Conservation (phyloP, 1,284 basidiomycete genomes). For the Cryptococcus sp. region DNA sequence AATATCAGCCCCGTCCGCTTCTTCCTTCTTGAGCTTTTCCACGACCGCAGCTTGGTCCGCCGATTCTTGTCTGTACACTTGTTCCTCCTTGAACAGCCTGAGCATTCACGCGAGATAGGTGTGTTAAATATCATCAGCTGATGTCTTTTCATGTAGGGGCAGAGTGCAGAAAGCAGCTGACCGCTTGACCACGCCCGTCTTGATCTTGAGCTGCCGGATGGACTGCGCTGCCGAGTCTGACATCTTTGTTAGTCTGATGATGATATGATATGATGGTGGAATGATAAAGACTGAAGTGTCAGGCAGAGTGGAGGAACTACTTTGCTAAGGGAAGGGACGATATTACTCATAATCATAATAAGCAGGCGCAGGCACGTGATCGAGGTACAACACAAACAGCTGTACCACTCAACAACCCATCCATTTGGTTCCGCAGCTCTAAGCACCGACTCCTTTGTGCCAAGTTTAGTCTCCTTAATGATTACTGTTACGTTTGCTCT, state of each 20-base stretch:
- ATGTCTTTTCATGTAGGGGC: not conserved
- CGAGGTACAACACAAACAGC: no score
- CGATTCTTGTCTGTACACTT: conserved; percentile 69
- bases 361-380: no score
- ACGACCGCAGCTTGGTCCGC: conserved; percentile 63
- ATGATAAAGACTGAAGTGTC: not conserved
- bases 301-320: no score
- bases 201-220: conserved; percentile 72
- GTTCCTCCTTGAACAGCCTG: conserved; percentile 74
- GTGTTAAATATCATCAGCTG: not conserved
- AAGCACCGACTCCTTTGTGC: no score
- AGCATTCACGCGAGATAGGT: not conserved
- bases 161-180: conserved; percentile 44
- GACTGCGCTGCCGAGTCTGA: conserved; percentile 40
- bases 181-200: conserved; percentile 72
- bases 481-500: no score
- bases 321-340: no score
- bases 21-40: conserved; percentile 65
- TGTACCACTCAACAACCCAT: no score
- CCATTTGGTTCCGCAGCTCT: no score
- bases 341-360: no score
- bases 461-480: no score
- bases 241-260: conserved; percentile 19
- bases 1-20: conserved; percentile 75
- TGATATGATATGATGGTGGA: not conserved